phyloP scores from a whole-genome alignment of 352 stramenopile species.

The Sclerospora graminicola region DNA sequence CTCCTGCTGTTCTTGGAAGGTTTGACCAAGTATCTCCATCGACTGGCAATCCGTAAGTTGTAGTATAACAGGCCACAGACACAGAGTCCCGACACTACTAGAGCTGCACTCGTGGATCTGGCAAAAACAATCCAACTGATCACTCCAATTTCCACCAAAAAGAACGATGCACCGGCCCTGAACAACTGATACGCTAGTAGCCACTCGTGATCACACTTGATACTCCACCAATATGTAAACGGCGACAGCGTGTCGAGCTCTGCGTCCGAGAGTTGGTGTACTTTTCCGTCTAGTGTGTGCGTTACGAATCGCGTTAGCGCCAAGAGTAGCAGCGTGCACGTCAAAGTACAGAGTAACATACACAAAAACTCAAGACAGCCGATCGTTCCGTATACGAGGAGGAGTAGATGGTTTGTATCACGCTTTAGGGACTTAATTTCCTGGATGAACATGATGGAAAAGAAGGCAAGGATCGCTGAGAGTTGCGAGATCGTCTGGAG shows the following conservation, averaged over 20 bases:
- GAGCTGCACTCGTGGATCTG: slow-evolving; percentile 26
- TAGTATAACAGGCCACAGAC: slow-evolving; percentile 41
- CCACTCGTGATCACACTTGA: slow-evolving; percentile 55
- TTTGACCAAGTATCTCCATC: slow-evolving; percentile 63
- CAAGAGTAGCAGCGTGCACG: slow-evolving; percentile 55
- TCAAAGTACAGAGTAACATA: slow-evolving; percentile 50
- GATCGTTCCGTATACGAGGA: slow-evolving; percentile 39
- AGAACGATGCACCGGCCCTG: slow-evolving; percentile 48
- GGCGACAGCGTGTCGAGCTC: slow-evolving; percentile 44
- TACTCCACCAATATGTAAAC: slow-evolving; percentile 60
- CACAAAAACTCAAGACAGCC: slow-evolving; percentile 42
- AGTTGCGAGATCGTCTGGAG: slow-evolving; percentile 61
- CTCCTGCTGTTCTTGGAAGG: slow-evolving; percentile 9
- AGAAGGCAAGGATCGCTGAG: slow-evolving; percentile 51
- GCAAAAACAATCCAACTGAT: slow-evolving; percentile 70
- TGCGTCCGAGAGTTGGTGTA: slow-evolving; percentile 33
- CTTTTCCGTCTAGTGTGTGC: slow-evolving; percentile 39
- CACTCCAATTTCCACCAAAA: slow-evolving; percentile 55
- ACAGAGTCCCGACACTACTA: slow-evolving; percentile 37
- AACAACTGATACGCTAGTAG: slow-evolving; percentile 67
- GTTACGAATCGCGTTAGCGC: slow-evolving; percentile 56
- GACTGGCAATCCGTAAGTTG: slow-evolving; percentile 62
- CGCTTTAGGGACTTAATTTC: slow-evolving; percentile 42
- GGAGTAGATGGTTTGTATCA: slow-evolving; percentile 14
- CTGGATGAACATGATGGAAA: slow-evolving; percentile 62